Evolutionary conservation across 78 protist genomes (phyloP).

Genomic region (Dictyostelium citrinum): DNA sequence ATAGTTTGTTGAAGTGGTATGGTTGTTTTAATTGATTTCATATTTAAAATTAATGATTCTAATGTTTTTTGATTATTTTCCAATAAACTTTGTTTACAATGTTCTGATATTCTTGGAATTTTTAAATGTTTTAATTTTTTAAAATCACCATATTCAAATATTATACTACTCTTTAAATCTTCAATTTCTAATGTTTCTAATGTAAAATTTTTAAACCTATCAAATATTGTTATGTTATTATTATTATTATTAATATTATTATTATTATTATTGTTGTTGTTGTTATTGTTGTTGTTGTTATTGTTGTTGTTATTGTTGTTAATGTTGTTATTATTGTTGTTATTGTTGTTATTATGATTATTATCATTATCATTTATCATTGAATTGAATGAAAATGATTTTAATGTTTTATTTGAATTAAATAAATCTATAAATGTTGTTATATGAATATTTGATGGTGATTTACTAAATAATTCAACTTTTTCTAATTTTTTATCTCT

Average conservation of each 20-base stretch:
- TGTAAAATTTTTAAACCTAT: background rate
- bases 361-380: background rate
- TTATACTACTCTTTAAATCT: background rate
- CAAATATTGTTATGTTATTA: background rate
- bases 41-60: background rate
- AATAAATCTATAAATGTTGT: background rate
- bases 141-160: background rate
- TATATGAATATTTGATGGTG: background rate
- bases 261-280: no score
- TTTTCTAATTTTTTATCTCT: background rate
- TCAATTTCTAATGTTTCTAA: background rate
- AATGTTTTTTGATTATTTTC: background rate
- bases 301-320: no score
- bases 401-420: background rate
- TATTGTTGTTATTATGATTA: no score
- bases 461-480: background rate
- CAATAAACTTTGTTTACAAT: background rate
- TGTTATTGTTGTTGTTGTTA: no score
- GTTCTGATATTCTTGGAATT: background rate
- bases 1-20: background rate
- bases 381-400: background rate
- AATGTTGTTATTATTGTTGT: no score
- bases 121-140: background rate
- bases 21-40: background rate
- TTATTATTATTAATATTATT: no score